These are phyloP conservation scores for Hymenotorrendiella dingleyae DNA, from an alignment of 2,329 filamentous ascomycete species.

Conservation along the genomic window DNA sequence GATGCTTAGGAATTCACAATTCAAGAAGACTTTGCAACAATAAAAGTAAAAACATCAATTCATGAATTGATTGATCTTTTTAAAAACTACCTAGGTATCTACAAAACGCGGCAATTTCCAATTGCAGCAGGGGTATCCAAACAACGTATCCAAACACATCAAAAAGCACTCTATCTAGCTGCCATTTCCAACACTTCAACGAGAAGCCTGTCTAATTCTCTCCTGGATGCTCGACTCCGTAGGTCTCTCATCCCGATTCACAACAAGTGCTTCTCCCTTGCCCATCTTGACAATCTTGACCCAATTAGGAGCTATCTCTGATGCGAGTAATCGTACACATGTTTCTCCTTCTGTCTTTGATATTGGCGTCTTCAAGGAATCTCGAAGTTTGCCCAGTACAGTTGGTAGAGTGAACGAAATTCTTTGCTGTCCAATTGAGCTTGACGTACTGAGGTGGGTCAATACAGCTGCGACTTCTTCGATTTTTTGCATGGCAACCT, in stretches of 20 bases:
- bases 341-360: constrained; percentile 40
- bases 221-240: constrained; percentile 23
- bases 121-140: constrained; percentile 8
- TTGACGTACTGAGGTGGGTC: constrained; percentile 54
- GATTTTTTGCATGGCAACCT: constrained; percentile 59
- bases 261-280: constrained; percentile 39
- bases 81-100: too few species aligned
- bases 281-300: constrained; percentile 41
- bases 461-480: constrained; percentile 64
- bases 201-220: constrained; percentile 18
- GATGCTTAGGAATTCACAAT: constrained; percentile 9
- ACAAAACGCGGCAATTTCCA: too few species aligned
- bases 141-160: constrained; percentile 1
- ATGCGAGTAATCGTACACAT: constrained; percentile 41
- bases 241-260: constrained; percentile 32
- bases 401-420: constrained; percentile 61
- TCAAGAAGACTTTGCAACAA: constrained; percentile 5
- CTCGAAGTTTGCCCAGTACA: constrained; percentile 58
- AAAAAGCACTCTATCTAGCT: not conserved
- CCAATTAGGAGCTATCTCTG: constrained; percentile 44
- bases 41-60: constrained; percentile 7
- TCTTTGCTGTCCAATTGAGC: constrained; percentile 46
- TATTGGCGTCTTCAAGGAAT: constrained; percentile 51
- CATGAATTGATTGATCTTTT: constrained; percentile 5
- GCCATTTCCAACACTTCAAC: constrained; percentile 3